A percentile compares a stretch with the other conserved stretches of the same genome.
Conservation (phyloP, 495 filamentous ascomycete species). For the Halenospora varia region DNA sequence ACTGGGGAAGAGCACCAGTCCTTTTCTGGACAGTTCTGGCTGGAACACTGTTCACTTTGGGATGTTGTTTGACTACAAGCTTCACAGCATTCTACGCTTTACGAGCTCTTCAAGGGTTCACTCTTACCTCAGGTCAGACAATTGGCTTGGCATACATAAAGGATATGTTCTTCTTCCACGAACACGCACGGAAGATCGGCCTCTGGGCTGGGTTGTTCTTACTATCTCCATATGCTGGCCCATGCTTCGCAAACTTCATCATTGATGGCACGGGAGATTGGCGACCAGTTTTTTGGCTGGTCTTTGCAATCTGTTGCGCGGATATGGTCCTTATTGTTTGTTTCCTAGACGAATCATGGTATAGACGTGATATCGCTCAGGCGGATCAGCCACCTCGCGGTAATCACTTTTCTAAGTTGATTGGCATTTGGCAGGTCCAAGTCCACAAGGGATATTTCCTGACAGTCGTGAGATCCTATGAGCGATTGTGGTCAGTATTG, state of each 20-base stretch:
- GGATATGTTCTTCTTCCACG: conserved; percentile 54
- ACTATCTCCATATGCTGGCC: conserved; percentile 62
- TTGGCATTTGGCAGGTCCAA: conserved; percentile 31
- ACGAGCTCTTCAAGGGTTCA: conserved; percentile 45
- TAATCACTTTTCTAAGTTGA: background rate
- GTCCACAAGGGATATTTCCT: conserved; percentile 10
- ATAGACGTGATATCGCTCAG: conserved; percentile 43
- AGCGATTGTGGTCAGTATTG: conserved; percentile 35
- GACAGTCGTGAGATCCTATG: conserved; percentile 23
- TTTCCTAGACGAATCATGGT: conserved; percentile 80
- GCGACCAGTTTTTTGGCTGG: conserved; percentile 68
- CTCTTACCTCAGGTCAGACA: conserved; percentile 35
- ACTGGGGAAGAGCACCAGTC: conserved; percentile 45
- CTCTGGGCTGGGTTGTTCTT: conserved; percentile 35
- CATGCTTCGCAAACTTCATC: conserved; percentile 83
- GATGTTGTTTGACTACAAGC: conserved; percentile 36
- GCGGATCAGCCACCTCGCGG: background rate
- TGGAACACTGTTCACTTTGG: conserved; percentile 32
- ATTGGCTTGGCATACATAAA: conserved; percentile 50
- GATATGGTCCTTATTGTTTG: conserved; percentile 61
- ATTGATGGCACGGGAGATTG: conserved; percentile 72
- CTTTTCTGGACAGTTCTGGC: conserved; percentile 42
- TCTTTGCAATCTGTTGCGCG: conserved; percentile 60
- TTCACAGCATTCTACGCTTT: conserved; percentile 43
- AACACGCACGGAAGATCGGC: conserved; percentile 46